Percentiles rank a stretch among this genome's conserved stretches.
Conservation (phyloP, 1,139 yeast genomes). For the Insectozyma bohioensis region DNA sequence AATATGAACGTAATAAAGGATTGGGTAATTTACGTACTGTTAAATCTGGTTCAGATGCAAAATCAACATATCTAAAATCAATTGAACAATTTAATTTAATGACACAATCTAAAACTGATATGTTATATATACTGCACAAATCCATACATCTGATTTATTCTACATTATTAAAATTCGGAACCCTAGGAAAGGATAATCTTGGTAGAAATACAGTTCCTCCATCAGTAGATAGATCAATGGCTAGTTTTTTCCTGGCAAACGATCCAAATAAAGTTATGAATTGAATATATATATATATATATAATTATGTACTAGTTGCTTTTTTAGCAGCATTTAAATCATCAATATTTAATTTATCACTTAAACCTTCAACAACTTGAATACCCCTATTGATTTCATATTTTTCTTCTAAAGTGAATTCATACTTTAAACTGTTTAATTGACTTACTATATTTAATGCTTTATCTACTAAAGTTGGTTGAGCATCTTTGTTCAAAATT, state of each 20-base stretch:
- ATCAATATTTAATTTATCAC: conserved; percentile 52
- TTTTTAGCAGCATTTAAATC: conserved; percentile 52
- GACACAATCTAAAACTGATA: conserved; percentile 46
- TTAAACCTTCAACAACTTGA: conserved; percentile 37
- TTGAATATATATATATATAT: conserved; percentile 6
- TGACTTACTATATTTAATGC: conserved; percentile 53
- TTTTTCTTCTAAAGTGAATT: conserved; percentile 51
- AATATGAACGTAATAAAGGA: conserved; percentile 50
- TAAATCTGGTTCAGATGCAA: conserved; percentile 50
- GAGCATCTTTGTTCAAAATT: conserved; percentile 39
- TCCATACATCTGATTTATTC: conserved; percentile 37
- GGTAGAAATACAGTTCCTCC: conserved; percentile 31
- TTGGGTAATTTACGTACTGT: conserved; percentile 55
- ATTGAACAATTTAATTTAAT: conserved; percentile 56
- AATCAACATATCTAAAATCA: conserved; percentile 48
- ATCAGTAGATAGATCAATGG: conserved; percentile 43
- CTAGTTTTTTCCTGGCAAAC: conserved; percentile 45
- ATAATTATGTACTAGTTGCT: conserved; percentile 20
- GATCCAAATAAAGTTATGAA: conserved; percentile 47
- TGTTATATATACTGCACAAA: conserved; percentile 34
- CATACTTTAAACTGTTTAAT: conserved; percentile 43
- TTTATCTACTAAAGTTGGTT: conserved; percentile 60
- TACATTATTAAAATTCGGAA: conserved; percentile 21
- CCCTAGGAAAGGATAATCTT: conserved; percentile 33
- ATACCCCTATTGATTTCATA: conserved; percentile 40